A percentile compares a stretch with the other conserved stretches of the same genome.
Evolutionary conservation across 169 alveolate species (phyloP).

Genomic region (Plasmodium blacklocki): DNA sequence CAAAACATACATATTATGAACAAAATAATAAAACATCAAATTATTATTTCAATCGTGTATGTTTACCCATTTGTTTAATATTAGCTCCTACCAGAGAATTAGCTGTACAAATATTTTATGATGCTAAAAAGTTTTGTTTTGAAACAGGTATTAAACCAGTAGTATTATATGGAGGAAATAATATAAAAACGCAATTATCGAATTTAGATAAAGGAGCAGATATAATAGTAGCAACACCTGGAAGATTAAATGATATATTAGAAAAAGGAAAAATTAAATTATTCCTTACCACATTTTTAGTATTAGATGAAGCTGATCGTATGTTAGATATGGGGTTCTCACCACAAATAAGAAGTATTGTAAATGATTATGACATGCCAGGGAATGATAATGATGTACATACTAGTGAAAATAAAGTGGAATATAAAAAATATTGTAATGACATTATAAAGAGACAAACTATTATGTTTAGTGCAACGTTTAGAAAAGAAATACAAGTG

Average conservation of each 20-base stretch:
- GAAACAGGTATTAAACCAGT: conserved; percentile 94
- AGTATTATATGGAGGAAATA: conserved; percentile 94
- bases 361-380: conserved; percentile 89
- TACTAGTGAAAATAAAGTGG: conserved; percentile 33
- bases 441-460: conserved; percentile 87
- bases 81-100: conserved; percentile 99
- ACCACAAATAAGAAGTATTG: conserved; percentile 90
- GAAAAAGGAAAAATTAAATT: conserved; percentile 86
- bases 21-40: conserved; percentile 28
- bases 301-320: conserved; percentile 96
- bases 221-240: conserved; percentile 97
- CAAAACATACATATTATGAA: conserved; percentile 75
- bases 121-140: conserved; percentile 91
- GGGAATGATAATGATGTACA: conserved; percentile 52
- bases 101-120: conserved; percentile 94
- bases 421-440: conserved; percentile 33
- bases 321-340: conserved; percentile 97
- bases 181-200: conserved; percentile 89
- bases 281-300: conserved; percentile 88
- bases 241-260: conserved; percentile 94
- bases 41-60: conserved; percentile 76
- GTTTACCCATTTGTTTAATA: conserved; percentile 87
- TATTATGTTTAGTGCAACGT: conserved; percentile 95
- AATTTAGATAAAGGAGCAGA: conserved; percentile 96
- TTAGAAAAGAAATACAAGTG: conserved; percentile 93